phyloP scores from a whole-genome alignment of 768 basidiomycete species.

The Clathrus columnatus region DNA sequence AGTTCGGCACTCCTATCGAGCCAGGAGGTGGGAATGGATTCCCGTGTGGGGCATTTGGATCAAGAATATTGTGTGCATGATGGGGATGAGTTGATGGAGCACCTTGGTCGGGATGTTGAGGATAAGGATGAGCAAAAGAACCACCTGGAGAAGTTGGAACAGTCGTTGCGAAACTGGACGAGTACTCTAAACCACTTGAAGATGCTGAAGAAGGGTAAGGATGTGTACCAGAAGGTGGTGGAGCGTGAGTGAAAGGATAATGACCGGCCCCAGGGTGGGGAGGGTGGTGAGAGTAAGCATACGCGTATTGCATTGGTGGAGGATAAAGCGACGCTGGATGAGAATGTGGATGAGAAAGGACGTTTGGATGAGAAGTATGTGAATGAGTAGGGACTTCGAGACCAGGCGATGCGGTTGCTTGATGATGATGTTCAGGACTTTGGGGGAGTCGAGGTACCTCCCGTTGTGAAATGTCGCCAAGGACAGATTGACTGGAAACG shows the following conservation, averaged over 20 bases:
- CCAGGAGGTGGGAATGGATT: conserved; percentile 4
- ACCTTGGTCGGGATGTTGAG: no score
- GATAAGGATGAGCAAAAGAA: background rate
- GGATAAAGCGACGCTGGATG: background rate
- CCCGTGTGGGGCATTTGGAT: conserved; percentile 6
- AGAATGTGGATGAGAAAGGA: background rate
- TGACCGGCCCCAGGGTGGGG: background rate
- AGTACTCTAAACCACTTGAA: background rate
- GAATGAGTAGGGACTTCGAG: background rate
- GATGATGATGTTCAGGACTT: background rate
- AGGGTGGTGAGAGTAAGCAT: background rate
- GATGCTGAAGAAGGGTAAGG: background rate
- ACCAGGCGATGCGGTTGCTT: background rate
- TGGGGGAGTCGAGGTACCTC: background rate
- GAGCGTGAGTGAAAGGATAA: background rate
- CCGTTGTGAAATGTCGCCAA: background rate
- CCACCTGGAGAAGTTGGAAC: background rate
- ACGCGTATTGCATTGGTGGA: background rate
- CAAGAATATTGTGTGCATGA: background rate
- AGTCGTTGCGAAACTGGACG: background rate
- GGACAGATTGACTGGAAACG: background rate
- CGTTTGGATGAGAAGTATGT: background rate
- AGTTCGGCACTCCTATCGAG: background rate
- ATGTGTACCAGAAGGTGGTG: background rate
- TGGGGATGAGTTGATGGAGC: background rate